Evolutionary conservation across 345 rosid species (phyloP).

Genomic region (Brassica carinata): DNA sequence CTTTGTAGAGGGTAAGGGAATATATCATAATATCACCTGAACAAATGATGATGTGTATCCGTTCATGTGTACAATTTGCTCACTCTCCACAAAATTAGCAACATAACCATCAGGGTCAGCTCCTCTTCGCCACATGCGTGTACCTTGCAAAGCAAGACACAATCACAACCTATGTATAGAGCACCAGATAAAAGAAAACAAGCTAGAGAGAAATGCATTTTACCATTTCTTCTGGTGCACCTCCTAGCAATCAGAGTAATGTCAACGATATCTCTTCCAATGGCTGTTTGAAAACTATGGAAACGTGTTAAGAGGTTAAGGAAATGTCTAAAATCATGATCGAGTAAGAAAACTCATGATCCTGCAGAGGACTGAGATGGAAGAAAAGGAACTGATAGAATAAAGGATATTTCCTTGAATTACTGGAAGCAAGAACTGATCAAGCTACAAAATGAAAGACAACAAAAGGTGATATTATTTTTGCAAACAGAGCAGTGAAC

Average conservation of each 20-base stretch:
- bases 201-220: background rate
- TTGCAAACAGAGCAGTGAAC: constrained; percentile 13
- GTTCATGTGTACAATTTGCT: constrained; percentile 87
- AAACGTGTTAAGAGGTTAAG: constrained; percentile 69
- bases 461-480: constrained; percentile 13
- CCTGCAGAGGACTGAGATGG: constrained; percentile 5
- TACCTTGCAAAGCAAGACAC: constrained; percentile 51
- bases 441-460: constrained; percentile 63
- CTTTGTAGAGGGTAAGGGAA: background rate
- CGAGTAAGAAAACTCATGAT: background rate
- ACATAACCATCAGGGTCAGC: constrained; percentile 98
- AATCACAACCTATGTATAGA: constrained; percentile 9
- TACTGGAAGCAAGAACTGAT: constrained; percentile 85
- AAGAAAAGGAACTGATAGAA: constrained; percentile 26
- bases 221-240: background rate
- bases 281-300: constrained; percentile 83
- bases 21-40: constrained; percentile 57
- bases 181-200: background rate
- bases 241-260: constrained; percentile 93
- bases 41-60: constrained; percentile 57
- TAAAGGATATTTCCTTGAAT: constrained; percentile 96
- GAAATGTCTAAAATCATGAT: constrained; percentile 20
- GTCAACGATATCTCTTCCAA: constrained; percentile 83
- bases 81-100: constrained; percentile 94
- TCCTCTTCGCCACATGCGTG: constrained; percentile 99